Percentiles rank a stretch among this genome's conserved stretches.
Evolutionary conservation across 2,329 filamentous ascomycete species (phyloP).

Genomic region (Fusarium coicis): DNA sequence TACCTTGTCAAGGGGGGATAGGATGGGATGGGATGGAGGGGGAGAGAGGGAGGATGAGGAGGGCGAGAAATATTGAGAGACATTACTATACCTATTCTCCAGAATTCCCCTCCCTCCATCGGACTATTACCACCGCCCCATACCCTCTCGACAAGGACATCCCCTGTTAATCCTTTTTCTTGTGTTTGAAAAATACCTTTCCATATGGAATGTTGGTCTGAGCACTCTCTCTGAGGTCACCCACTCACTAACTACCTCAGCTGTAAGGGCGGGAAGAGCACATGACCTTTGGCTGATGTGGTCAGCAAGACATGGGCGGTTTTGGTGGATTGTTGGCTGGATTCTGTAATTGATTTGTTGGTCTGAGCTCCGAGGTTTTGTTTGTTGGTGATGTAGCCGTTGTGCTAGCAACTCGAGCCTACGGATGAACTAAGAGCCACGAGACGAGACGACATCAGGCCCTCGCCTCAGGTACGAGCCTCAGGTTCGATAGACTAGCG

Average conservation of each 20-base stretch:
- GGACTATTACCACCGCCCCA: conserved; percentile 4
- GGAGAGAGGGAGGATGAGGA: neutral
- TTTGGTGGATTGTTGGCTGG: neutral
- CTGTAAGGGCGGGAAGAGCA: conserved; percentile 18
- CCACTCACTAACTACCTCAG: neutral
- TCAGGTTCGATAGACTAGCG: conserved; percentile 12
- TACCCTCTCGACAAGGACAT: neutral
- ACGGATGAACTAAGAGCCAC: neutral
- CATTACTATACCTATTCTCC: neutral
- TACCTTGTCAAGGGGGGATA: neutral
- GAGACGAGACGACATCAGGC: conserved; percentile 2
- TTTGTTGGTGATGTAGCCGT: conserved; percentile 6
- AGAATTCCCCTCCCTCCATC: neutral
- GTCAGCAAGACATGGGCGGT: conserved; percentile 22
- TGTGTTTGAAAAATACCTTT: neutral
- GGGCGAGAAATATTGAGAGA: neutral
- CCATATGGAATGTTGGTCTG: conserved; percentile 20
- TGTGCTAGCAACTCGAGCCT: neutral
- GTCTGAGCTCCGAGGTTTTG: conserved; percentile 9
- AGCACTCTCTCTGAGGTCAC: neutral
- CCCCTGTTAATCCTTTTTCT: conserved; percentile 9
- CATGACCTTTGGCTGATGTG: conserved; percentile 32
- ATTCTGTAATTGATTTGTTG: neutral
- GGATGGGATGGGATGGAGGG: neutral
- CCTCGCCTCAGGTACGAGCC: conserved; percentile 19